Evolutionary conservation across 208 protist genomes (phyloP).

Genomic region (Trypanosomatidae sp.): DNA sequence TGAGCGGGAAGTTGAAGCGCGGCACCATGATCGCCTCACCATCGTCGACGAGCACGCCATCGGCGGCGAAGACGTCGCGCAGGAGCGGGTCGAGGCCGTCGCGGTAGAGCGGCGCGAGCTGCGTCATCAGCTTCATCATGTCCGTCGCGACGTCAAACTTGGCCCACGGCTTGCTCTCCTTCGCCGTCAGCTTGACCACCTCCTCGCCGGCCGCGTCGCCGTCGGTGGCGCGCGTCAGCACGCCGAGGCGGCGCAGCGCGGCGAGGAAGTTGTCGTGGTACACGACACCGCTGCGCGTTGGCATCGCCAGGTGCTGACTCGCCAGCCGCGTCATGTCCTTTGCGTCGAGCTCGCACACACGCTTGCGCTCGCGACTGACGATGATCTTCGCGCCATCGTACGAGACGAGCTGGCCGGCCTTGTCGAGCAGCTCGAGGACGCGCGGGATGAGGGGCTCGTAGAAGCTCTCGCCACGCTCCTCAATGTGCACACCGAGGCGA

Average conservation of each 20-base stretch:
- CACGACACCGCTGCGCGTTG: slow-evolving; percentile 19
- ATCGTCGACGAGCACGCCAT: slow-evolving; percentile 44
- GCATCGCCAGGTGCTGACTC: slow-evolving; percentile 48
- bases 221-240: slow-evolving; percentile 22
- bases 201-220: slow-evolving; percentile 64
- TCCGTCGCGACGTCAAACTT: slow-evolving; percentile 80
- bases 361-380: slow-evolving; percentile 52
- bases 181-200: slow-evolving; percentile 72
- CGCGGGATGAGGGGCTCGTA: slow-evolving; percentile 90
- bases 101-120: slow-evolving; percentile 67
- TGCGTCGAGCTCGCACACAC: slow-evolving; percentile 36
- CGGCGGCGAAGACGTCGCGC: slow-evolving; percentile 56
- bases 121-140: slow-evolving; percentile 66
- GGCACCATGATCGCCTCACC: slow-evolving; percentile 70
- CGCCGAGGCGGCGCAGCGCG: slow-evolving; percentile 59
- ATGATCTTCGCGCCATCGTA: slow-evolving; percentile 86
- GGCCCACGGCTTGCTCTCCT: slow-evolving; percentile 73
- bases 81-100: slow-evolving; percentile 57
- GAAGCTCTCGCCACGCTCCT: slow-evolving; percentile 94
- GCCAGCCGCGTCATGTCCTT: slow-evolving; percentile 77
- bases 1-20: slow-evolving; percentile 88
- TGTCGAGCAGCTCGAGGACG: slow-evolving; percentile 67
- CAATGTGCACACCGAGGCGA: slow-evolving; percentile 69
- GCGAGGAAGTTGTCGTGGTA: slow-evolving; percentile 70
- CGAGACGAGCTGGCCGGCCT: slow-evolving; percentile 59